Evolutionary conservation across 768 basidiomycete species (phyloP), one percentile per base, ranked within the genome.

Genomic region (Suillus americanus): DNA sequence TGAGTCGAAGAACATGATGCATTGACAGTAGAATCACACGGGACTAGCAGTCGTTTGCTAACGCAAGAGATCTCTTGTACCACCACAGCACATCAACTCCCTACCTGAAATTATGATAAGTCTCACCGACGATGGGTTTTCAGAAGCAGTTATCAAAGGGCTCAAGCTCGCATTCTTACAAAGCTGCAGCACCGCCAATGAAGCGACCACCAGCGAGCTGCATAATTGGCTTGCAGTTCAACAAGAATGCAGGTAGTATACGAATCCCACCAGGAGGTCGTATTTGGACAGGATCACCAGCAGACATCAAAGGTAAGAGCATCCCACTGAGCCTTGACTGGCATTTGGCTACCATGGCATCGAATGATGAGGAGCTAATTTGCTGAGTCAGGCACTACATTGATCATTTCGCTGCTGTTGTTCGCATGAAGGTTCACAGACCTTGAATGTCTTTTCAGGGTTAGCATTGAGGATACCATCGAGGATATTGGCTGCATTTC

Each of bases 381-480:
- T 37, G 28, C 50, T 33, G 16, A 25, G 62, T 30, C 20, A 18
- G 8, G n/a, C 9, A 41, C 20, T 33, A n/a, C 9, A 30, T 61
- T 63, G 16, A 60, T 10, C 6, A 62, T 2, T 14, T 28, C 30
- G 28, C 9, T 5, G 38, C 16, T n/a, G 30, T 10, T n/a, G 20
- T n/a, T n/a, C 33, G 12, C 20, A n/a, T 64, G 8, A 25, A 9
- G 33, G 46, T 48, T 56, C 8, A 23, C 56, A 92, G 91, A 92
- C 8, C 77, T 93, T 28, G 81, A 83, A 14, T 86, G 87, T 23
- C 78, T 93, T 30, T 30, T 30, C 5, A 30, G 30, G 30, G 30
- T 30, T 30, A 30, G 30, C 5, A 30, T 30, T n/a, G n/a, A n/a
- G n/a, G n/a, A n/a, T n/a, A n/a, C n/a, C 28, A 30, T 30, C 2